Base-by-base conservation (phyloP, 805 yeast genomes). In the Helenozyma rhizophorensis region DNA sequence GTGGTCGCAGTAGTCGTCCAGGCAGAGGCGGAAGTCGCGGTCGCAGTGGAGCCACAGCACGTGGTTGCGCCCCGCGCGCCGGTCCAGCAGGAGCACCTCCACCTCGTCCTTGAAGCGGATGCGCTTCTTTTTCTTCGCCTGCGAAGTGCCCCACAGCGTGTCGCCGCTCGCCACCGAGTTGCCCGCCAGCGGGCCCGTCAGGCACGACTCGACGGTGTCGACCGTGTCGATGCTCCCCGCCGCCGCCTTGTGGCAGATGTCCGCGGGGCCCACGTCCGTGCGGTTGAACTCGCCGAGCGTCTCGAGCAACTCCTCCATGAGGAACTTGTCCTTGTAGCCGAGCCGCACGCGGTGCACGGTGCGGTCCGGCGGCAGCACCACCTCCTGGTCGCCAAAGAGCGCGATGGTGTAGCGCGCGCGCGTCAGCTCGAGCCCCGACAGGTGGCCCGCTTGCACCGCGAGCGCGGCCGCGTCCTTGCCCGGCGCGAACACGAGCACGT, bases 1-100 rank as follows among this genome's bases (percentile, higher is more conserved):
- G 16, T 37, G 43, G 5, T 27, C 36, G 23, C 40, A 42, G 11
- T 14, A 12, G 11, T 45, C 48, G 18, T 37, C 43, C 36, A 33
- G 42, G 14, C 48, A 37, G 11, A 45, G 37, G 4, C 36, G 28
- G 18, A 36, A 37, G 25, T 39, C 39, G 11, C 21, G 19, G 28
- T 45, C 50, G 19, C 48, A 41, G 25, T 39, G 36, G 7, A 45
- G 40, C 50, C 50, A 45, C 23, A 39, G 36, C 4, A 36, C 27
- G 11, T 36, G 34, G 11, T 23, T 27, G 19, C 28, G 33, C 10
- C 21, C 21, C 14, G 17, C 28, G 4, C 16, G n/a, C n/a, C n/a
- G n/a, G n/a, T n/a, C n/a, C n/a, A n/a, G n/a, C 4, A n/a, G 18
- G 7, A 17, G 5, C 19, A 17, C 19, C 19, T 17, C 19, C 7